Base-by-base conservation (phyloP, 805 yeast species). In the Priceomyces castillae region DNA sequence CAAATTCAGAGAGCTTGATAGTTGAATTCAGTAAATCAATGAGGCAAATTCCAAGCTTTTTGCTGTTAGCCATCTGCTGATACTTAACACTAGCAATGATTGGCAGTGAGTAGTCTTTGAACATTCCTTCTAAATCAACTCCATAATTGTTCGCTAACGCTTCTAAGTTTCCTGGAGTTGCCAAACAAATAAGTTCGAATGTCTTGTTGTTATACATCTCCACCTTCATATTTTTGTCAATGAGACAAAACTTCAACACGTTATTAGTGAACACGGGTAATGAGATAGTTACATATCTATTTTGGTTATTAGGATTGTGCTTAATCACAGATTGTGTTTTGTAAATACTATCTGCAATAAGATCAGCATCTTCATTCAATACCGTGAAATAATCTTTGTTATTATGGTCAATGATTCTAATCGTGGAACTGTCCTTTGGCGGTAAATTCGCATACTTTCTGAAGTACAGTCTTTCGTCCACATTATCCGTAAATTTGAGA, bases 131-230 rank as follows among this genome's bases (percentile, higher is more conserved):
- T 37, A 70, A 52, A 41, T 68, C 67, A 16, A 69, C 56, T 5
- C 65, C 68, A 48, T 70, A 71, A 39, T 62, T 67, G 38, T 52
- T 56, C 6, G 67, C 54, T 37, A 70, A 52, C 7, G 50, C 81
- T 46, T 83, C 86, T 39, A 90, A 67, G 62, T 94, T 90, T 4
- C 99, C 99, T 0, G 98, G 97, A 1, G 96, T 84, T 0, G 96
- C 97, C 34, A 73, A 65, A 44, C 70, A 76, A 49, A 67, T 52
- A 41, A 77, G 66, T 39, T 62, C 71, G 78, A 96, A 92, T 47
- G 63, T 67, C 57, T 74, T 80, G 49, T 57, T 57, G 51, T 81
- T 82, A 59, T 86, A 92, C 14, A 94, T 77, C 57, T 90, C 96
- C 14, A 94, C 77, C 59, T 89, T 89, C 55, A 75, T 76, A 14